Conservation (phyloP, 208 protist genomes). For the Crithidia thermophila region DNA sequence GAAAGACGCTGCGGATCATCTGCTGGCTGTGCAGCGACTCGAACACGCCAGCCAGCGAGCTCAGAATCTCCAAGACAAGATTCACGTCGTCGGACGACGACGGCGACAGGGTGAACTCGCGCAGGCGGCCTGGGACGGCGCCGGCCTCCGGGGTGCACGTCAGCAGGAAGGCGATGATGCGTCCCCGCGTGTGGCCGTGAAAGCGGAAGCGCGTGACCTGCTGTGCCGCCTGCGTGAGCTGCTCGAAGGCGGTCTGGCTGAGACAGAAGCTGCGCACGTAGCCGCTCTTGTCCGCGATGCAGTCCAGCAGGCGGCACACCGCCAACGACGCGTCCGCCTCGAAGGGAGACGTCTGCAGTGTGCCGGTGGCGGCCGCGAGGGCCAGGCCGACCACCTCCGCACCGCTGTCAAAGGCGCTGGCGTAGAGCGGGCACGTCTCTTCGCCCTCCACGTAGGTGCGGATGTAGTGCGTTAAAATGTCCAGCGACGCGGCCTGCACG, state of each 20-base stretch:
- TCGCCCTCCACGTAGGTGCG: slow-evolving; percentile 58
- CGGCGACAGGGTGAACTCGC: slow-evolving; percentile 8
- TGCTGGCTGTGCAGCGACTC: slow-evolving; percentile 51
- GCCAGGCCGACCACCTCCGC: slow-evolving; percentile 46
- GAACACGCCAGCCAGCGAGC: slow-evolving; percentile 46
- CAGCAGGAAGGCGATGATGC: slow-evolving; percentile 54
- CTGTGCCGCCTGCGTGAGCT: slow-evolving; percentile 21
- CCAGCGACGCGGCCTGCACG: slow-evolving; percentile 60
- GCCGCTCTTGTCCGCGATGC: slow-evolving; percentile 46
- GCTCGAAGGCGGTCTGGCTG: slow-evolving; percentile 14
- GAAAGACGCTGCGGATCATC: slow-evolving; percentile 40
- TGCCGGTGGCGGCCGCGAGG: slow-evolving; percentile 31
- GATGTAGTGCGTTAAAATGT: slow-evolving; percentile 57
- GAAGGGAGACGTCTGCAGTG: slow-evolving; percentile 46
- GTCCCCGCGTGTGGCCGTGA: slow-evolving; percentile 40
- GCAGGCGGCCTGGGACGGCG: slow-evolving; percentile 22
- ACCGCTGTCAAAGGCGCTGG: slow-evolving; percentile 38
- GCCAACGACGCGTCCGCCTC: slow-evolving; percentile 56
- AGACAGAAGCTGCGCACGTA: slow-evolving; percentile 30
- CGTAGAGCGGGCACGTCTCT: slow-evolving; percentile 29
- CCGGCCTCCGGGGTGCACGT: slow-evolving; percentile 26
- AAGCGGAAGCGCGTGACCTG: slow-evolving; percentile 29
- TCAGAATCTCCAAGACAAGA: slow-evolving; percentile 34
- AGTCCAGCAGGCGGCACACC: slow-evolving; percentile 57
- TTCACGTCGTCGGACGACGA: slow-evolving; percentile 24